Evolutionary conservation across 164 flowering plant species (phyloP).

Genomic region (Vitis rotundifolia): DNA sequence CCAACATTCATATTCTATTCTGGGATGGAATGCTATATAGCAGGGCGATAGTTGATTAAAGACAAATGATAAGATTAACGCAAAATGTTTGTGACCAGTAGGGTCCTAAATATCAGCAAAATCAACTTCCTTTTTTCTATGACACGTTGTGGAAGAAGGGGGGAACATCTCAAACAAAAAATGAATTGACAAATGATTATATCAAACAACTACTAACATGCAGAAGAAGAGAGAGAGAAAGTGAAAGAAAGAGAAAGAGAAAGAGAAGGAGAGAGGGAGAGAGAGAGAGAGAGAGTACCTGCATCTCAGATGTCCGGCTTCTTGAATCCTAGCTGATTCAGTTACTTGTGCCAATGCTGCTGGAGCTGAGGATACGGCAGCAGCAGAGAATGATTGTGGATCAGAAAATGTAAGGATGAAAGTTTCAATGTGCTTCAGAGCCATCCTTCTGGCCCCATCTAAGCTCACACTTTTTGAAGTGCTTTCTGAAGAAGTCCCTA

Average conservation of each 20-base stretch:
- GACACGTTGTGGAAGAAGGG: too few relatives aligned
- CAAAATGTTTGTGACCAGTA: too few relatives aligned
- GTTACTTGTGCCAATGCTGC: slow-evolving; percentile 78
- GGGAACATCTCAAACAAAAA: too few relatives aligned
- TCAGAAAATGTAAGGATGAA: slow-evolving; percentile 74
- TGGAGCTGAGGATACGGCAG: slow-evolving; percentile 81
- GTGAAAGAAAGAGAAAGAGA: not conserved
- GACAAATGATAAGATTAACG: too few relatives aligned
- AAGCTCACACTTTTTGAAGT: slow-evolving; percentile 67
- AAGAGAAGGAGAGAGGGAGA: not conserved
- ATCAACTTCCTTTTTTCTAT: too few relatives aligned
- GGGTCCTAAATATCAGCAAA: too few relatives aligned
- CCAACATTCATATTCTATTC: too few relatives aligned
- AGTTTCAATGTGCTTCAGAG: slow-evolving; percentile 80
- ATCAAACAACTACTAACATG: not conserved
- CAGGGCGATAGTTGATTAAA: too few relatives aligned
- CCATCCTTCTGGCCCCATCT: slow-evolving; percentile 83
- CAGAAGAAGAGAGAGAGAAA: not conserved
- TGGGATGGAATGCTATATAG: too few relatives aligned
- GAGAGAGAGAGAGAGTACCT: slow-evolving; percentile 45
- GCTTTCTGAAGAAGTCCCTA: slow-evolving; percentile 69
- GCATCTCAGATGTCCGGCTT: slow-evolving; percentile 98
- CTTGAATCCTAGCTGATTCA: slow-evolving; percentile 83
- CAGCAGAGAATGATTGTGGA: slow-evolving; percentile 74
- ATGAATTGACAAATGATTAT: not conserved